Conservation (phyloP, 2,329 filamentous ascomycete genomes). For the Fusarium gaditjirri region DNA sequence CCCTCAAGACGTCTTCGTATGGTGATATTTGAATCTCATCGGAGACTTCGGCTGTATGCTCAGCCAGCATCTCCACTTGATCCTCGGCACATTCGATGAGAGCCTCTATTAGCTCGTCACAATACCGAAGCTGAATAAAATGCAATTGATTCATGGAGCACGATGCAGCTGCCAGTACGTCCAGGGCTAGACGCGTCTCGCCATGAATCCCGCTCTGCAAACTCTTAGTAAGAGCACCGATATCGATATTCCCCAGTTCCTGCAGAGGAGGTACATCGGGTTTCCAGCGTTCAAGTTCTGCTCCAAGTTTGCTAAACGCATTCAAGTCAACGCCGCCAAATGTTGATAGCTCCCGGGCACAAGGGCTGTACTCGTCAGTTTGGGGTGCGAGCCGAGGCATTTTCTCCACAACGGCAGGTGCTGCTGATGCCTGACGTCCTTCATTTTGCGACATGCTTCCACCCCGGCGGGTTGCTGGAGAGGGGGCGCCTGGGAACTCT, state of each 20-base stretch:
- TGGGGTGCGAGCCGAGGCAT: slow-evolving; percentile 56
- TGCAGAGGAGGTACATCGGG: slow-evolving; percentile 79
- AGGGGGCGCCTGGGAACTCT: slow-evolving; percentile 57
- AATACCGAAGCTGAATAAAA: slow-evolving; percentile 74
- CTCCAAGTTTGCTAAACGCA: slow-evolving; percentile 71
- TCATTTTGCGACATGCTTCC: slow-evolving; percentile 55
- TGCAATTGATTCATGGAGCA: slow-evolving; percentile 72
- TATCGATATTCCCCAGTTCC: slow-evolving; percentile 89
- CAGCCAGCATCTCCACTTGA: slow-evolving; percentile 84
- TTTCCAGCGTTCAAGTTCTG: slow-evolving; percentile 73
- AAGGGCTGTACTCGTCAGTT: slow-evolving; percentile 66
- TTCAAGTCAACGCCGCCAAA: slow-evolving; percentile 80
- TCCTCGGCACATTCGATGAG: slow-evolving; percentile 92
- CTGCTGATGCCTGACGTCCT: slow-evolving; percentile 41
- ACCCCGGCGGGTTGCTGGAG: slow-evolving; percentile 55
- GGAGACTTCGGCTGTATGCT: slow-evolving; percentile 85
- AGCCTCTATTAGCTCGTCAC: slow-evolving; percentile 89
- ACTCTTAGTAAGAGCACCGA: slow-evolving; percentile 88
- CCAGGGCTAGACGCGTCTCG: slow-evolving; percentile 90
- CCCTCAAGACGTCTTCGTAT: slow-evolving; percentile 88
- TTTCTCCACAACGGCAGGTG: slow-evolving; percentile 41
- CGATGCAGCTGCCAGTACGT: slow-evolving; percentile 78
- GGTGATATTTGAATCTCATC: slow-evolving; percentile 84
- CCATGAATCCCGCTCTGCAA: slow-evolving; percentile 89
- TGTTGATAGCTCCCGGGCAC: slow-evolving; percentile 63